Evolutionary conservation across 2,329 filamentous ascomycete genomes (phyloP).

Genomic region (Botrytis cinerea): DNA sequence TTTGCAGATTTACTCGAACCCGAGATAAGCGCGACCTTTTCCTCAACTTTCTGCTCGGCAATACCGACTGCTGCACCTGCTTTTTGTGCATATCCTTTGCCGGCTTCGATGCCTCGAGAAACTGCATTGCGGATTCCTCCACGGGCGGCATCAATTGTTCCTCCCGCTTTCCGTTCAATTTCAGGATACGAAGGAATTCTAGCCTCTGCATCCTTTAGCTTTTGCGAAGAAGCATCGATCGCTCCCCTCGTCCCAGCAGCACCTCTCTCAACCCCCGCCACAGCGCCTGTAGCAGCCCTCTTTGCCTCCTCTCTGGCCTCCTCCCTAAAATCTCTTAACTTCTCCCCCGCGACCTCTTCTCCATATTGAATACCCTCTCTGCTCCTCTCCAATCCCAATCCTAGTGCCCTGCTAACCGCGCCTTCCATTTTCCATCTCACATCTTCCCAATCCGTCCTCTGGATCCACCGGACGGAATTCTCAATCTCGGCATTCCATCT

Average conservation of each 20-base stretch:
- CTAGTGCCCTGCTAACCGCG: constrained; percentile 47
- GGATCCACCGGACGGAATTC: constrained; percentile 64
- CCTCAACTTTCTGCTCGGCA: constrained; percentile 44
- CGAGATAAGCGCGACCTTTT: not conserved
- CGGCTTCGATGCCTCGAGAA: constrained; percentile 40
- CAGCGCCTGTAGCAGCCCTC: constrained; percentile 35
- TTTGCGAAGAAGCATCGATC: constrained; percentile 32
- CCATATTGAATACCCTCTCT: constrained; percentile 37
- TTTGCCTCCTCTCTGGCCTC: constrained; percentile 44
- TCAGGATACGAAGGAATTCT: constrained; percentile 36
- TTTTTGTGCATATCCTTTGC: constrained; percentile 44
- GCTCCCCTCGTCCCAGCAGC: constrained; percentile 26
- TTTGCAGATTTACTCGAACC: constrained; percentile 32
- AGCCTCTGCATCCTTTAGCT: constrained; percentile 31
- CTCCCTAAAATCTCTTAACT: constrained; percentile 43
- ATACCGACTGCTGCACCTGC: constrained; percentile 44
- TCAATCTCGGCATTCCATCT: constrained; percentile 77
- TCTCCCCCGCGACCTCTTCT: constrained; percentile 41
- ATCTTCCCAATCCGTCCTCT: constrained; percentile 65
- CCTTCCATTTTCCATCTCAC: constrained; percentile 61
- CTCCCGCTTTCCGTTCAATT: constrained; percentile 34
- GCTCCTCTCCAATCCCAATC: constrained; percentile 37
- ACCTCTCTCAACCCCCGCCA: constrained; percentile 33
- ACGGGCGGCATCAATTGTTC: constrained; percentile 46
- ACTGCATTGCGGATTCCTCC: constrained; percentile 44